Base-by-base conservation (phyloP, 257 asterid species). In the Petrea volubilis region DNA sequence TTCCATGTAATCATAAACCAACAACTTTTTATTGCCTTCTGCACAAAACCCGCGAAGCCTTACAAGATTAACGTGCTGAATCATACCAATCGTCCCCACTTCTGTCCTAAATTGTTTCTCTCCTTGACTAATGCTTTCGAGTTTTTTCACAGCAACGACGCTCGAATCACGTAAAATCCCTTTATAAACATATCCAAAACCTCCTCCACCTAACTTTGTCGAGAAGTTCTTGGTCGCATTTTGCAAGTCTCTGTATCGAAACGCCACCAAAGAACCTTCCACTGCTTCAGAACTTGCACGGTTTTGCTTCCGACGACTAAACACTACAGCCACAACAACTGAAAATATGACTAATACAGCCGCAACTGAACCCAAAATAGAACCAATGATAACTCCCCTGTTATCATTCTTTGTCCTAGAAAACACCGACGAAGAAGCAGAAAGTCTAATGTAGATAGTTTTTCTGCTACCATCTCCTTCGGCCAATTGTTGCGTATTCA, bases 161-260 rank as follows among this genome's bases (percentile, higher is more conserved):
- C 20, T 46, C 14, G 52, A 46, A 46, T 46, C 52, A 14, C 67
- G 68, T 21, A 78, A 73, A 11, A 53, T 17, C 41, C 78, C 82
- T 41, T 58, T 77, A 58, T 36, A 71, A 49, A 77, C 81, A 10
- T 67, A 66, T 21, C 81, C 81, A 43, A 77, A 77, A 13, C 81
- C 81, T 23, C n/a, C n/a, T n/a, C n/a, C n/a, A n/a, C n/a, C n/a
- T n/a, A n/a, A n/a, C n/a, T n/a, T n/a, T n/a, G n/a, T n/a, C n/a
- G n/a, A n/a, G n/a, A n/a, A n/a, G n/a, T n/a, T n/a, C n/a, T n/a
- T n/a, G n/a, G n/a, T n/a, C 78, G 59, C 73, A 11, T 5, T 46
- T 57, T 58, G 73, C 64, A 77, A 36, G 41, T 77, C 81, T 43
- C 20, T 64, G 70, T 44, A 71, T 12, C 64, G 56, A 47, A 77